Base-by-base conservation (phyloP, 495 filamentous ascomycete species). In the Penicillium arizonense region DNA sequence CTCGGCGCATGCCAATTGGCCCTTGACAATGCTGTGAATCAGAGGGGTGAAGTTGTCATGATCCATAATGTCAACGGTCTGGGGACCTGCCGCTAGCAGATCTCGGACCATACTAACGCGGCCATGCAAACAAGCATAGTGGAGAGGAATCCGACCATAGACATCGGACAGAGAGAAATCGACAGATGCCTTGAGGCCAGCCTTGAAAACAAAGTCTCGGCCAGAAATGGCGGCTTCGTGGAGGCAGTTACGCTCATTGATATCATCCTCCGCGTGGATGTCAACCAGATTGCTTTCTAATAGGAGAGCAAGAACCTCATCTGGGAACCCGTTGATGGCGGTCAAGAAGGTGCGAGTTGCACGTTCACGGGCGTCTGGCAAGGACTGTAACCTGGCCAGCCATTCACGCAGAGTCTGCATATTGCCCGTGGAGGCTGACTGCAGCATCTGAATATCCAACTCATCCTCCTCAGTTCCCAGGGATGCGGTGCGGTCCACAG, bases 41-140 rank as follows among this genome's bases (percentile, higher is more conserved):
- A 98, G 74, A 0, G 94, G 90, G 3, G 94, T 97, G 70, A 96
- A 97, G 71, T 96, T 97, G 70, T 98, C 92, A 61, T 96, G 91
- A 62, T 98, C 94, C 68, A 90, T 88, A 16, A 84, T 67, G 63
- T 97, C 81, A 60, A 97, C 87, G 0, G 90, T 95, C 5, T 77
- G 65, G 8, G 81, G 81, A 18, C 74, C 77, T 6, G 72, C 73
- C 14, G 74, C 71, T 33, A 96, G 74, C 37, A 98, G 75, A 18
- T 80, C 77, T 46, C 86, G 79, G 50, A 96, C 83, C 85, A 96
- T 91, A 40, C 89, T 87, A 18, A 95, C 79, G 20, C 87, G 82
- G 30, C 95, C 94, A 72, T 97, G 88, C 78, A 96, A 96, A 65
- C 89, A 95, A 33, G 94, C 91, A 71, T 98, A 98, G 61, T 98